phyloP scores from a whole-genome alignment of 306 rosid species.

The Sechiopsis laciniata region DNA sequence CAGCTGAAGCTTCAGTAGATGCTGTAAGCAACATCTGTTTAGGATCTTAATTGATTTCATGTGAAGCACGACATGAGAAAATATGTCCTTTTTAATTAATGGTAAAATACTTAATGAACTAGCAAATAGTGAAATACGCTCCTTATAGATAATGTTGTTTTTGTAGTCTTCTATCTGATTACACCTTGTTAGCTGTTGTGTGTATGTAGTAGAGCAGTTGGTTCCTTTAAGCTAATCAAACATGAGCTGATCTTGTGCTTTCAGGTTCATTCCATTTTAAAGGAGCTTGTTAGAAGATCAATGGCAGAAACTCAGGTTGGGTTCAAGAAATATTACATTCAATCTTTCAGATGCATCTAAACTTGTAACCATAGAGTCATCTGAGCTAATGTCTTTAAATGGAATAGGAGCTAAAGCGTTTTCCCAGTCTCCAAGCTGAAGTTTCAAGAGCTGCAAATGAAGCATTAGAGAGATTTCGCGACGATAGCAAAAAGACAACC shows the following conservation, averaged over 20 bases:
- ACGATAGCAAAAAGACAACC: slow-evolving; percentile 42
- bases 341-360: not conserved
- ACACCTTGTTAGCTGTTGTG: not conserved
- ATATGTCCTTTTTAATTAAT: not conserved
- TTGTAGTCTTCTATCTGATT: not conserved
- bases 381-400: slow-evolving; percentile 21
- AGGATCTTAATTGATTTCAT: not conserved
- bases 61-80: not conserved
- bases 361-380: not conserved
- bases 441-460: slow-evolving; percentile 38
- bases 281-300: slow-evolving; percentile 45
- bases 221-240: not conserved
- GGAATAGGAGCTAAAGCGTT: slow-evolving; percentile 46
- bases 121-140: not conserved
- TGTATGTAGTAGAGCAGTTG: not conserved
- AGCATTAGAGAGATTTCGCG: slow-evolving; percentile 49
- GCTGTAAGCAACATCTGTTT: slow-evolving; percentile 30
- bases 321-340: slow-evolving; percentile 15
- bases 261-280: slow-evolving; percentile 46
- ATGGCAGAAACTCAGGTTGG: slow-evolving; percentile 43
- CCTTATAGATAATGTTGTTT: not conserved
- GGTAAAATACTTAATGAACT: not conserved
- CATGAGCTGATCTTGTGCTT: not conserved
- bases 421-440: slow-evolving; percentile 42
- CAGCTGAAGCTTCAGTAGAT: slow-evolving; percentile 51